Evolutionary conservation across 768 basidiomycete species (phyloP).

Genomic region (Russula foetens): DNA sequence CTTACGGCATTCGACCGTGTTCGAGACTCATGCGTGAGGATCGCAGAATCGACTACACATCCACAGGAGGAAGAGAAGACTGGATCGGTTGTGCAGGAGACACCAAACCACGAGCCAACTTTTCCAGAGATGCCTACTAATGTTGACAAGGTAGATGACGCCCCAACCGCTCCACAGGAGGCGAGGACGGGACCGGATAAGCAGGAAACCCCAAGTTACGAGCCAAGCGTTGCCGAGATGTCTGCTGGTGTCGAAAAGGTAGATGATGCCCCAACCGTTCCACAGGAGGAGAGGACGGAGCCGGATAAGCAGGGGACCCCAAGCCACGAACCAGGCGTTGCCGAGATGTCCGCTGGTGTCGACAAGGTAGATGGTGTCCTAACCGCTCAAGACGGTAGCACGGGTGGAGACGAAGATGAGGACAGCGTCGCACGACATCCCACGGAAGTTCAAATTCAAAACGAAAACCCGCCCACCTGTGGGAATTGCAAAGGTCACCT

Average conservation of each 20-base stretch:
- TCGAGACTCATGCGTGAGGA: background rate
- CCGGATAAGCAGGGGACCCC: background rate
- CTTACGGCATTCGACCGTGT: background rate
- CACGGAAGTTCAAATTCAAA: too few species aligned
- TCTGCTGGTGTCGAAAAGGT: background rate
- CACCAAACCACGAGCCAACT: background rate
- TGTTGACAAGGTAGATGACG: background rate
- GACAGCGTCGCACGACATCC: too few species aligned
- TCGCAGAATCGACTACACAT: background rate
- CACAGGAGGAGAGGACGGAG: background rate
- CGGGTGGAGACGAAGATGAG: background rate
- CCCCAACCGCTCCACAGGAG: background rate
- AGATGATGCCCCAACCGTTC: background rate
- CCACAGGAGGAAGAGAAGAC: background rate
- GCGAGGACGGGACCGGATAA: background rate
- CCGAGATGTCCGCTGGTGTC: background rate
- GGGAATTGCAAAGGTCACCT: slow-evolving; percentile 20
- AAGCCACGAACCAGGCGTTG: background rate
- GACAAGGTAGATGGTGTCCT: background rate
- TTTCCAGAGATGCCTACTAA: background rate
- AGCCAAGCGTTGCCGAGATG: background rate
- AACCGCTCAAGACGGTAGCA: too few species aligned
- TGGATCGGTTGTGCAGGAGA: too few species aligned
- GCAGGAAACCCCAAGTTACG: background rate
- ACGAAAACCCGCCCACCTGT: slow-evolving; percentile 15